Evolutionary conservation across 805 yeast species (phyloP).

Genomic region (Pichia scutulata): DNA sequence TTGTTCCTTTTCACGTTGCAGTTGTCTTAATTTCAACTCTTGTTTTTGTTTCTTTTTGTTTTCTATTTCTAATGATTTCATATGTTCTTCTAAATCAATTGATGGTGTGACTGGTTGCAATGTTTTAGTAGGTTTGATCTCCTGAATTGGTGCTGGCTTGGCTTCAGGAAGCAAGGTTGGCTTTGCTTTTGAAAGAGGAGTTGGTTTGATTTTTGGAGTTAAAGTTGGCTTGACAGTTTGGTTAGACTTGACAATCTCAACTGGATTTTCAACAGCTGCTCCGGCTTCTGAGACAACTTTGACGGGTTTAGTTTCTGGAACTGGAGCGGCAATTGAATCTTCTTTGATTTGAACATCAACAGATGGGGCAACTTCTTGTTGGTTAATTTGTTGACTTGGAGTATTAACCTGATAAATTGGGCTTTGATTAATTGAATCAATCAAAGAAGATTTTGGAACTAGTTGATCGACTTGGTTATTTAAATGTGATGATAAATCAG

Average conservation of each 20-base stretch:
- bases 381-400: background rate
- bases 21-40: constrained; percentile 4
- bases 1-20: background rate
- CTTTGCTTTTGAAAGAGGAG: background rate
- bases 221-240: background rate
- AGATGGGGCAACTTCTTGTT: background rate
- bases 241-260: too few relatives aligned
- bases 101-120: background rate
- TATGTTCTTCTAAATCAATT: constrained; percentile 3
- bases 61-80: constrained; percentile 4
- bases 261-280: too few relatives aligned
- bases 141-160: background rate
- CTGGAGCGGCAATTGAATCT: background rate
- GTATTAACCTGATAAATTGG: background rate
- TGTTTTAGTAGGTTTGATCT: background rate
- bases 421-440: background rate
- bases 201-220: background rate
- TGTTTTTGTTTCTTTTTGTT: constrained; percentile 3
- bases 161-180: background rate
- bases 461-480: background rate
- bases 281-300: background rate
- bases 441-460: background rate
- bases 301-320: background rate
- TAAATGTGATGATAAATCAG: background rate
- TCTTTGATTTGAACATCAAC: background rate